A percentile compares a stretch with the other conserved stretches of the same genome.
Evolutionary conservation across 192 early-diverging fungal species (phyloP).

Genomic region (Linnemannia exigua): DNA sequence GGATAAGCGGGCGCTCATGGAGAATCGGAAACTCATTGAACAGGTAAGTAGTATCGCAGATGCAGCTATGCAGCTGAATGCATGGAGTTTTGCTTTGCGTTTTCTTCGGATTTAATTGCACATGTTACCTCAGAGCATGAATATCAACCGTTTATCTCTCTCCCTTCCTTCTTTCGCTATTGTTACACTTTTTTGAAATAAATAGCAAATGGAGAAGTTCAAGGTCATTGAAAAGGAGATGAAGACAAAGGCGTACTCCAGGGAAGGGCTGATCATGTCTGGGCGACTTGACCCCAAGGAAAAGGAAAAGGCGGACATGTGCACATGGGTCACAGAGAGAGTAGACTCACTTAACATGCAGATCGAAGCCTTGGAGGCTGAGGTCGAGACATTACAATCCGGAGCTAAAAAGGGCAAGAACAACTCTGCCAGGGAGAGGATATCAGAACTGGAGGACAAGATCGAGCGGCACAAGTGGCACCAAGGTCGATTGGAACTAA

Average conservation of each 20-base stretch:
- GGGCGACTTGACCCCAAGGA: slow-evolving; percentile 93
- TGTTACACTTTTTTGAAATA: neutral
- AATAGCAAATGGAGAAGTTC: slow-evolving; percentile 97
- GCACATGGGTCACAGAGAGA: slow-evolving; percentile 83
- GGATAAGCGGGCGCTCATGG: slow-evolving; percentile 90
- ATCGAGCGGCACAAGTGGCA: slow-evolving; percentile 94
- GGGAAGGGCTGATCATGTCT: slow-evolving; percentile 86
- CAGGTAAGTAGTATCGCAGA: slow-evolving; percentile 50
- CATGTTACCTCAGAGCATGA: neutral
- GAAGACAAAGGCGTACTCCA: slow-evolving; percentile 98
- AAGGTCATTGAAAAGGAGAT: slow-evolving; percentile 97
- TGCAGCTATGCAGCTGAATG: no score
- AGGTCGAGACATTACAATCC: slow-evolving; percentile 78
- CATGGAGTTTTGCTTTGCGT: no score
- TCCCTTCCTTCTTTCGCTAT: neutral
- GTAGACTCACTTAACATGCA: slow-evolving; percentile 89
- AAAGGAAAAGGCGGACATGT: slow-evolving; percentile 86
- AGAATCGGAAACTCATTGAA: slow-evolving; percentile 94
- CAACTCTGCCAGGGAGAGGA: slow-evolving; percentile 81
- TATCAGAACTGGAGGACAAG: slow-evolving; percentile 74
- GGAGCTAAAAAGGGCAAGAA: slow-evolving; percentile 81
- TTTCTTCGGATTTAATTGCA: no score
- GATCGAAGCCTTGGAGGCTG: slow-evolving; percentile 92
- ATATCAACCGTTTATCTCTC: neutral
- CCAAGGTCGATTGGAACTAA: slow-evolving; percentile 88